These are phyloP conservation scores for Capronia americana DNA, from an alignment of 2,329 filamentous ascomycete species.

Conservation along the genomic window DNA sequence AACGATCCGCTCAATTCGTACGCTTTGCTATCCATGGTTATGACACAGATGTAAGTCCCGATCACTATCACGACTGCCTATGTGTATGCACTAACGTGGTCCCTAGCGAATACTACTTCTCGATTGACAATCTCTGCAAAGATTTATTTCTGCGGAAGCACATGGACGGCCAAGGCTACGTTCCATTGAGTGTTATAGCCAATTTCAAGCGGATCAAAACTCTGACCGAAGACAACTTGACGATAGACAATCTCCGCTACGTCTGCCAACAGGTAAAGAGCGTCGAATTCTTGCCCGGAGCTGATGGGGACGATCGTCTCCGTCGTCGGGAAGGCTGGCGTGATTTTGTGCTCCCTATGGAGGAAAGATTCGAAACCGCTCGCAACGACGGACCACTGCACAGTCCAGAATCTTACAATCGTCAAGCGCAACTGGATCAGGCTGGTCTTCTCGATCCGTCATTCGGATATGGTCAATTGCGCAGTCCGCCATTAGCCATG, in stretches of 20 bases:
- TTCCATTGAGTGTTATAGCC: slow-evolving; percentile 77
- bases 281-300: slow-evolving; percentile 76
- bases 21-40: slow-evolving; percentile 63
- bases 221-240: slow-evolving; percentile 66
- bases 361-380: slow-evolving; percentile 74
- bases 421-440: slow-evolving; percentile 15
- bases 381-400: slow-evolving; percentile 71
- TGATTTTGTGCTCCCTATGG: slow-evolving; percentile 75
- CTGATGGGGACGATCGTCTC: slow-evolving; percentile 79
- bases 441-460: slow-evolving; percentile 18
- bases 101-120: slow-evolving; percentile 92
- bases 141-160: slow-evolving; percentile 85
- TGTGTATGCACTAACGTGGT: slow-evolving; percentile 28
- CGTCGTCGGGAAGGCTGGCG: slow-evolving; percentile 78
- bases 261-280: slow-evolving; percentile 74
- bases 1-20: slow-evolving; percentile 65
- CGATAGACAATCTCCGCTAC: slow-evolving; percentile 71
- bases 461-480: slow-evolving; percentile 29
- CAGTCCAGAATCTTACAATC: slow-evolving; percentile 22
- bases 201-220: slow-evolving; percentile 84
- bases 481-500: slow-evolving; percentile 25
- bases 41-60: slow-evolving; percentile 62
- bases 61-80: neutral
- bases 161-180: slow-evolving; percentile 96
- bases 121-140: slow-evolving; percentile 91